Conservation (phyloP, 2,329 filamentous ascomycete species). For the Cladosporium cucumerinum region DNA sequence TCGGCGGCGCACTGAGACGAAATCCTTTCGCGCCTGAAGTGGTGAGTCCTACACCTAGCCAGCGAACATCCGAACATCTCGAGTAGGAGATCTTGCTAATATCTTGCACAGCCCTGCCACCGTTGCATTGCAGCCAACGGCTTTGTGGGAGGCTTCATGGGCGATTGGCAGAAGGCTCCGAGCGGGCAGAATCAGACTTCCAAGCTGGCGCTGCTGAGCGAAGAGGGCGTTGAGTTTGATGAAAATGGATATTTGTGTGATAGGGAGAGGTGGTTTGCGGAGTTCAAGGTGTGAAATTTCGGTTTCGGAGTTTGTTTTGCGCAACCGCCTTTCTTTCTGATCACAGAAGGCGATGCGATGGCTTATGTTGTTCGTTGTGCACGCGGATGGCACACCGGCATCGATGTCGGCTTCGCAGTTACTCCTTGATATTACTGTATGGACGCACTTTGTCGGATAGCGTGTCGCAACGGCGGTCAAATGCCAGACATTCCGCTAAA, state of each 20-base stretch:
- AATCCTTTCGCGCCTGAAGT: conserved; percentile 83
- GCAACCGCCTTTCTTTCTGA: no score
- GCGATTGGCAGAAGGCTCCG: conserved; percentile 60
- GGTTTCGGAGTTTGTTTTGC: no score
- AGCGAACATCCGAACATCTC: conserved; percentile 47
- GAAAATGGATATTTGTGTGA: conserved; percentile 58
- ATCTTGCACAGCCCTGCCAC: background rate
- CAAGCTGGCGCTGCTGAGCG: conserved; percentile 59
- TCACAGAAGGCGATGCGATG: no score
- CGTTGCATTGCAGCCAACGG: conserved; percentile 7
- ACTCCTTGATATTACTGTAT: no score
- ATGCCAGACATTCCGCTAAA: background rate
- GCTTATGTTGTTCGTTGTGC: no score
- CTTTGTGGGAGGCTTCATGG: conserved; percentile 66
- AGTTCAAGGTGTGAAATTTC: background rate
- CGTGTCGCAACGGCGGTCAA: no score
- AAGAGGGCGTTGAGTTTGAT: conserved; percentile 65
- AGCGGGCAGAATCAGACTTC: conserved; percentile 61
- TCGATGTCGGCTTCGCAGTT: no score
- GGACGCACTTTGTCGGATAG: no score
- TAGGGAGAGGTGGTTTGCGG: conserved; percentile 21
- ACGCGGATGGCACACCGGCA: no score
- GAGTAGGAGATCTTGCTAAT: background rate
- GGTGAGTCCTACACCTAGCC: conserved; percentile 60
- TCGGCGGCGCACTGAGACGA: conserved; percentile 70